Percentiles rank a stretch among this genome's conserved stretches.
Conservation (phyloP, 2,329 filamentous ascomycete genomes). For the Graphiopsis chlorocephala region DNA sequence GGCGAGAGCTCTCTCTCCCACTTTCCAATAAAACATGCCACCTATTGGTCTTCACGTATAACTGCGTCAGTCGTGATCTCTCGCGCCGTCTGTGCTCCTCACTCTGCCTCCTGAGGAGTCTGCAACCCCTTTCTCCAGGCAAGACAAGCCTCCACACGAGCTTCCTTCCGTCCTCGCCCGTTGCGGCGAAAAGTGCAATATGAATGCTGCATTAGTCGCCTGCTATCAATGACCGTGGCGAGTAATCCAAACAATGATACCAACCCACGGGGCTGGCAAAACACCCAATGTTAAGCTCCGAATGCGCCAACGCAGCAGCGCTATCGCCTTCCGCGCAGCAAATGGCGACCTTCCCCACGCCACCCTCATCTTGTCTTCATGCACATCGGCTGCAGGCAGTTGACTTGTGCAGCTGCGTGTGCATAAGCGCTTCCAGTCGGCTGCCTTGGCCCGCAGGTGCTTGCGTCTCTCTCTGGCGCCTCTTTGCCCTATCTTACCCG, state of each 20-base stretch:
- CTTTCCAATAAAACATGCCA: constrained; percentile 11
- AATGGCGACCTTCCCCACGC: constrained; percentile 15
- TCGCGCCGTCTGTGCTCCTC: neutral
- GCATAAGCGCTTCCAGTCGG: constrained; percentile 9
- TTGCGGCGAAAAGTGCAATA: neutral
- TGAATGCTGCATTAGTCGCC: neutral
- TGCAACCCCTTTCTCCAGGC: constrained; percentile 15
- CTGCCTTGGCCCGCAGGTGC: neutral
- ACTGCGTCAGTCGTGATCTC: constrained; percentile 11
- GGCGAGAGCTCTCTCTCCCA: neutral
- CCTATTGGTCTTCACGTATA: constrained; percentile 12
- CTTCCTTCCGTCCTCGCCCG: constrained; percentile 1
- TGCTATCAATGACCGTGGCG: neutral
- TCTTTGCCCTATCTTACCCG: constrained; percentile 12
- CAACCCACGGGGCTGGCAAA: constrained; percentile 4
- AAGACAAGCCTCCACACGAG: constrained; percentile 9
- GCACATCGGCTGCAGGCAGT: constrained; percentile 12
- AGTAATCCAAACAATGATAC: neutral
- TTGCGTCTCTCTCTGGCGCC: neutral
- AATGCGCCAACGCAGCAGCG: constrained; percentile 2
- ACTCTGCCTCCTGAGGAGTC: constrained; percentile 4
- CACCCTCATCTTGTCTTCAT: constrained; percentile 11
- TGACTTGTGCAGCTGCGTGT: constrained; percentile 5
- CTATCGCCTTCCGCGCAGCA: constrained; percentile 7
- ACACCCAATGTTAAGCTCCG: neutral